A percentile compares a stretch with the other conserved stretches of the same genome.
These are phyloP conservation scores for Phytophthora syringae DNA, from an alignment of 352 stramenopile species.

Conservation along the genomic window DNA sequence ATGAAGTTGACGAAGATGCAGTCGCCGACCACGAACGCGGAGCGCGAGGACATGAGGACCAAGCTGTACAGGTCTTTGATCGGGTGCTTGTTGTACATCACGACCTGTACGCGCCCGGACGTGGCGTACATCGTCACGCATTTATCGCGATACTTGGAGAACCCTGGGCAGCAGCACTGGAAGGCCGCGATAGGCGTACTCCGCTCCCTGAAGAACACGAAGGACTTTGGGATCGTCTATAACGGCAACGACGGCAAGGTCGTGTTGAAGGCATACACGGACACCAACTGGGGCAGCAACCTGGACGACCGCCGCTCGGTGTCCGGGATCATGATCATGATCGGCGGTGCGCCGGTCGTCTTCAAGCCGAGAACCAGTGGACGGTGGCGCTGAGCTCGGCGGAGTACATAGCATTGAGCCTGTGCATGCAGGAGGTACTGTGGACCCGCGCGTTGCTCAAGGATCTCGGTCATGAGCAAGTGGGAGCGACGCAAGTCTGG, in stretches of 20 bases:
- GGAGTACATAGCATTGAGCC: neutral
- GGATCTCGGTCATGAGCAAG: slow-evolving; percentile 12
- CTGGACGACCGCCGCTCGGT: slow-evolving; percentile 20
- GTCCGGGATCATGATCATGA: slow-evolving; percentile 19
- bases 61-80: slow-evolving; percentile 4
- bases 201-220: slow-evolving; percentile 6
- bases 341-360: slow-evolving; percentile 11
- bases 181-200: slow-evolving; percentile 10
- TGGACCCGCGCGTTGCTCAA: slow-evolving; percentile 15
- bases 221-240: slow-evolving; percentile 7
- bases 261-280: slow-evolving; percentile 11
- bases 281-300: slow-evolving; percentile 15
- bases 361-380: slow-evolving; percentile 12
- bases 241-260: neutral
- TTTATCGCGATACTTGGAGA: slow-evolving; percentile 5
- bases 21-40: slow-evolving; percentile 6
- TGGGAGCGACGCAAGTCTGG: neutral
- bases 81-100: slow-evolving; percentile 17
- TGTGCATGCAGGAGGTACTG: slow-evolving; percentile 15
- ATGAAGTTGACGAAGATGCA: slow-evolving; percentile 13
- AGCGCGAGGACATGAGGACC: neutral
- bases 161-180: slow-evolving; percentile 4
- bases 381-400: slow-evolving; percentile 20
- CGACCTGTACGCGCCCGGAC: slow-evolving; percentile 7
- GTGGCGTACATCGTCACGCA: slow-evolving; percentile 15